Base-by-base conservation (phyloP, 1,284 basidiomycete species). In the Austroboletus sp. region DNA sequence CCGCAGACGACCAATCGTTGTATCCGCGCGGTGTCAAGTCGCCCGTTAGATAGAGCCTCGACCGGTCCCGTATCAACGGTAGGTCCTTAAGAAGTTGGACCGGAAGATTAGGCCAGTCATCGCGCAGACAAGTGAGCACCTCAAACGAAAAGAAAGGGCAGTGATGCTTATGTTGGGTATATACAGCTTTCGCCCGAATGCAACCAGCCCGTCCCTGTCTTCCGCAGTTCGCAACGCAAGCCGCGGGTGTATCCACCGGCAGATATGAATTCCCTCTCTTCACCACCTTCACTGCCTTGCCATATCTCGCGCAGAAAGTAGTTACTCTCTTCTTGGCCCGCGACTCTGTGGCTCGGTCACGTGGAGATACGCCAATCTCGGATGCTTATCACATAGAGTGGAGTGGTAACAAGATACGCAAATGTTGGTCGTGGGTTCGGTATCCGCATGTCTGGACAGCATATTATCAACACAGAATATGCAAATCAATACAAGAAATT, bases 301-400 rank as follows among this genome's bases (percentile, higher is more conserved):
- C 68, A 70, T 16, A 69, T 66, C n/a, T 63, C 45, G 19, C 65
- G 49, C 34, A 59, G 21, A 35, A 59, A 35, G 10, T 61, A 50
- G 0, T 51, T 60, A 8, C 40, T 32, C 5, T 48, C 54, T 0
- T 46, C 48, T 9, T 9, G 8, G 23, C 8, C 9, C 23, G 8
- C 0, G 8, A 8, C 23, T 25, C 23, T 25, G 23, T 1, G 74
- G 66, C 54, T 82, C 79, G 23, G 78, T 62, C 32, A 74, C 62
- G 56, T 85, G 82, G 83, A 51, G 23, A 56, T 80, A 84, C 0
- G 77, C 77, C 8, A 83, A 61, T 19, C 70, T 66, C 0, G 56
- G 48, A 19, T 51, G 45, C 6, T 61, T 53, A 36, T 66, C 42
- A 42, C 60, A 62, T 19, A 77, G 54, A 13, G 66, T 55, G 3